phyloP scores from a whole-genome alignment of 1,284 basidiomycete genomes.

The Ganoderma boninense region DNA sequence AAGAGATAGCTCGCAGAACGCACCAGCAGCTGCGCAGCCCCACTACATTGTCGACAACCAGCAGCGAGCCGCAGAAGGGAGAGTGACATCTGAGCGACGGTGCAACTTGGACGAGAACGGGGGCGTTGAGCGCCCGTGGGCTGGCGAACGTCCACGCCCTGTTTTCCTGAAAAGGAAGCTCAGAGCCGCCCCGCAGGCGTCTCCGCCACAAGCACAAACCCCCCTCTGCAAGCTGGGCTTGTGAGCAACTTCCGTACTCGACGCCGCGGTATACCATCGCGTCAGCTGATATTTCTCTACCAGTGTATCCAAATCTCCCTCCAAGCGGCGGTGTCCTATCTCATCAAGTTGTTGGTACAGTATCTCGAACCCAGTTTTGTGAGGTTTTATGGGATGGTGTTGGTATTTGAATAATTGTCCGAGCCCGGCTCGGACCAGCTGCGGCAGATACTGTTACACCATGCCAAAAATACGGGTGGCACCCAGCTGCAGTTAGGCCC shows the following conservation, averaged over 20 bases:
- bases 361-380: too few relatives aligned
- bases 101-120: not conserved
- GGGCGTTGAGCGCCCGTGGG: not conserved
- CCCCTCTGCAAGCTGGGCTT: not conserved
- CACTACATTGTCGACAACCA: constrained; percentile 35
- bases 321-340: too few relatives aligned
- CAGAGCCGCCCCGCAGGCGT: not conserved
- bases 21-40: constrained; percentile 21
- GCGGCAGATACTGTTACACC: not conserved
- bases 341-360: too few relatives aligned
- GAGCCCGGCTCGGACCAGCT: not conserved
- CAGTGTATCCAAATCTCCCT: too few relatives aligned
- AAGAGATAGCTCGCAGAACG: too few relatives aligned
- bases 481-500: not conserved
- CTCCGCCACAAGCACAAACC: not conserved
- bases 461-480: not conserved
- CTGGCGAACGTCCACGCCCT: constrained; percentile 2
- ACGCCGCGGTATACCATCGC: too few relatives aligned
- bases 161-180: constrained; percentile 20
- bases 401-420: too few relatives aligned
- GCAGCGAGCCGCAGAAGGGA: constrained; percentile 27
- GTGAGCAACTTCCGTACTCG: too few relatives aligned
- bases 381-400: too few relatives aligned
- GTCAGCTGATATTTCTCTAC: too few relatives aligned
- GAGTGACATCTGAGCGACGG: constrained; percentile 33